A percentile compares a stretch with the other conserved stretches of the same genome.
Conservation (phyloP, 2,329 filamentous ascomycete species). For the Aspergillus persii region DNA sequence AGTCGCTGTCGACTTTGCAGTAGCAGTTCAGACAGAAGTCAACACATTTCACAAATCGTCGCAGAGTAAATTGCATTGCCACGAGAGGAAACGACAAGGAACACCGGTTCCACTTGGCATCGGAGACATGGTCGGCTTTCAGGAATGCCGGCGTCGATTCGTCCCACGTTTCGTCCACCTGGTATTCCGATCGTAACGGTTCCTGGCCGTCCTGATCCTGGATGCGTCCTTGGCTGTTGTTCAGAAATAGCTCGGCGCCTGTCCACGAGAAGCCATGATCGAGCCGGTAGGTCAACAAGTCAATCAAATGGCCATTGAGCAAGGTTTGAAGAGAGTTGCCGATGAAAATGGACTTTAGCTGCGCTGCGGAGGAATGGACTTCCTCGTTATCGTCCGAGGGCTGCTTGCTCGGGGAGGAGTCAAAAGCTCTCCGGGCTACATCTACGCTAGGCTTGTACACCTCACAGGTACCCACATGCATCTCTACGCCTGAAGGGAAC, state of each 20-base stretch:
- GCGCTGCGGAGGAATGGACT: neutral
- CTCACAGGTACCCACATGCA: slow-evolving; percentile 69
- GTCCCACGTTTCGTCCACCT: slow-evolving; percentile 22
- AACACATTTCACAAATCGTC: slow-evolving; percentile 75
- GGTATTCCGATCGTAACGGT: slow-evolving; percentile 15
- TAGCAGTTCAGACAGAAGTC: slow-evolving; percentile 88
- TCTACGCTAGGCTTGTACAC: slow-evolving; percentile 66
- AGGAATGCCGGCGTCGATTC: slow-evolving; percentile 42
- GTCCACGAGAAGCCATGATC: slow-evolving; percentile 61
- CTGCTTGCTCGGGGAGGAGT: neutral
- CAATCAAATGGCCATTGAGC: slow-evolving; percentile 63
- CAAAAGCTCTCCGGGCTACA: slow-evolving; percentile 56
- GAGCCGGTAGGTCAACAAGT: slow-evolving; percentile 60
- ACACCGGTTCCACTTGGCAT: slow-evolving; percentile 20
- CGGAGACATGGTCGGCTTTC: slow-evolving; percentile 50
- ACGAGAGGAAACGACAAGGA: slow-evolving; percentile 55
- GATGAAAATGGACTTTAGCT: slow-evolving; percentile 63
- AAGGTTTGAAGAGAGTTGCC: slow-evolving; percentile 68
- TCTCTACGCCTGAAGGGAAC: slow-evolving; percentile 39
- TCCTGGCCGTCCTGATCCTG: slow-evolving; percentile 8
- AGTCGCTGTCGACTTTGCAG: slow-evolving; percentile 60
- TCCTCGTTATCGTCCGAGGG: neutral
- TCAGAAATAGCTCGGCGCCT: slow-evolving; percentile 60
- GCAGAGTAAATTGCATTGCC: slow-evolving; percentile 72
- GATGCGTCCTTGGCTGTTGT: slow-evolving; percentile 44